Conservation (phyloP, 2,329 filamentous ascomycete species). For the Harringtonia aguacate region DNA sequence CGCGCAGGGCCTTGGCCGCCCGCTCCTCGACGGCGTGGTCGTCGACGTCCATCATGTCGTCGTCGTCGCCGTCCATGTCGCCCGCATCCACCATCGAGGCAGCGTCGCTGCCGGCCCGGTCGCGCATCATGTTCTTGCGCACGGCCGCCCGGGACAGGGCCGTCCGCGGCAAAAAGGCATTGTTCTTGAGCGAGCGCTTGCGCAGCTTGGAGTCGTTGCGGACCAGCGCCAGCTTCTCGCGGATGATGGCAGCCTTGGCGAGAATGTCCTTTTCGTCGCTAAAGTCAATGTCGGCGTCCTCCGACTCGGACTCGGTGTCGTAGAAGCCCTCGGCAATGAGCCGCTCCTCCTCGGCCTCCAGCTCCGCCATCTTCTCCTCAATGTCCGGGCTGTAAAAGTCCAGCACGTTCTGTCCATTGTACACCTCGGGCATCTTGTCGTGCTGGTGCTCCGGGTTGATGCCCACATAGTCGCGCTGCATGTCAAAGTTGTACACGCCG, state of each 20-base stretch:
- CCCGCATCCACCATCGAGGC: too few species aligned
- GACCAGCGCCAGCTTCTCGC: conserved; percentile 87
- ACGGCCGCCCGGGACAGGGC: conserved; percentile 51
- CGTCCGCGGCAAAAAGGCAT: conserved; percentile 81
- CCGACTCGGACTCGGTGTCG: conserved; percentile 82
- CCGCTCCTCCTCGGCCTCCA: conserved; percentile 93
- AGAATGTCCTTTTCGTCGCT: conserved; percentile 79
- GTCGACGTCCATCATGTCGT: conserved; percentile 62
- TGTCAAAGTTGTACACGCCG: conserved; percentile 90
- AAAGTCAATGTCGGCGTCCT: conserved; percentile 60
- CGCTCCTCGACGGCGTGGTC: conserved; percentile 30
- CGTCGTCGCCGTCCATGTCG: conserved; percentile 54
- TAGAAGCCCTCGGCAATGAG: conserved; percentile 90
- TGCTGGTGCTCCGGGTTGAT: conserved; percentile 90
- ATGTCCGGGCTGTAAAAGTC: conserved; percentile 97
- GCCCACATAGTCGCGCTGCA: conserved; percentile 80
- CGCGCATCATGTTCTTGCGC: conserved; percentile 12
- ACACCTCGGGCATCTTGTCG: conserved; percentile 88
- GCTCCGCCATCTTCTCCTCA: conserved; percentile 77
- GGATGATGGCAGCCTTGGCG: conserved; percentile 88
- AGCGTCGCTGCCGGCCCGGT: neutral
- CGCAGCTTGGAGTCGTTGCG: conserved; percentile 83
- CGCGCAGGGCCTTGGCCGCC: conserved; percentile 63
- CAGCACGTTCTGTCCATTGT: conserved; percentile 93
- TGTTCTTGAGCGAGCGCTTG: conserved; percentile 94